Evolutionary conservation across 495 filamentous ascomycete genomes (phyloP).

Genomic region (Podospora appendiculata): DNA sequence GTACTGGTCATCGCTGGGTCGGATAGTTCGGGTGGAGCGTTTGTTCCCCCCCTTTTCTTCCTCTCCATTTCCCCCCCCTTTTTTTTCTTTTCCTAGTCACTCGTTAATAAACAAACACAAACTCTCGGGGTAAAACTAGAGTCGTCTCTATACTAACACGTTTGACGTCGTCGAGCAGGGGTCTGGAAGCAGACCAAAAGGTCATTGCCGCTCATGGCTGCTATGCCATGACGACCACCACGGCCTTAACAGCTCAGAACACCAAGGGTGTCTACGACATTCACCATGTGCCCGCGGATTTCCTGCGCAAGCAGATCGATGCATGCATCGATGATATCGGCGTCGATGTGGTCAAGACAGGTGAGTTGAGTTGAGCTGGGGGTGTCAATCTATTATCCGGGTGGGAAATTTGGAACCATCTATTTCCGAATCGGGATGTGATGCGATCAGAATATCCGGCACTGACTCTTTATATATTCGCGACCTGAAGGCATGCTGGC

Average conservation of each 20-base stretch:
- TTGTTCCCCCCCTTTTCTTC: constrained; percentile 24
- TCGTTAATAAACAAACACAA: constrained; percentile 1
- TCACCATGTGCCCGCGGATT: constrained; percentile 67
- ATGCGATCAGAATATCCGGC: not conserved
- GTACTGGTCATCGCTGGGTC: constrained; percentile 82
- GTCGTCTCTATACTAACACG: too few species aligned
- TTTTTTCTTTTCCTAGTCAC: not conserved
- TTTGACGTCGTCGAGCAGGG: constrained; percentile 38
- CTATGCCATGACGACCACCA: constrained; percentile 96
- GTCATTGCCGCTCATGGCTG: constrained; percentile 85
- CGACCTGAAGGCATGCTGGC: constrained; percentile 72
- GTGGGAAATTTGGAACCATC: not conserved
- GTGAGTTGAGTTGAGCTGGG: too few species aligned
- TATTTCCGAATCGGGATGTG: not conserved
- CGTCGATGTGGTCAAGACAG: constrained; percentile 85
- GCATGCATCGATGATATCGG: constrained; percentile 76
- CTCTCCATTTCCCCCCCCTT: not conserved
- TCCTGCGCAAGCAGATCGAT: constrained; percentile 78
- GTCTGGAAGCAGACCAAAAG: constrained; percentile 95
- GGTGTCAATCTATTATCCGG: too few species aligned
- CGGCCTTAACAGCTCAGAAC: constrained; percentile 91
- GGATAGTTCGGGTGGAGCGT: constrained; percentile 90
- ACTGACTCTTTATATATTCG: not conserved
- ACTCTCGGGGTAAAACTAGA: too few species aligned
- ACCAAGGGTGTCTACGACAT: constrained; percentile 78